Conservation (phyloP, 257 asterid genomes). For the Solanum megistacrolobum region DNA sequence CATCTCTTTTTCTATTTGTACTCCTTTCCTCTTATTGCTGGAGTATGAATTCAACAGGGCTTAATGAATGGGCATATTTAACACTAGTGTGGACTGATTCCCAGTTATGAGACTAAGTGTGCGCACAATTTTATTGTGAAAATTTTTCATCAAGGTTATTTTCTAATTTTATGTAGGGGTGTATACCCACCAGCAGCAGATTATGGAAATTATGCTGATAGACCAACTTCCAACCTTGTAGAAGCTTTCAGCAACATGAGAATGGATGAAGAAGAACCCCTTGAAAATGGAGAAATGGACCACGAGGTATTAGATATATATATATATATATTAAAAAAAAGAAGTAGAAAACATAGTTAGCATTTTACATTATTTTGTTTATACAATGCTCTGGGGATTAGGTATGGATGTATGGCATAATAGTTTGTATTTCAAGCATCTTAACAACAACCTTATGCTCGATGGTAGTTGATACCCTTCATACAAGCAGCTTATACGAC, state of each 20-base stretch:
- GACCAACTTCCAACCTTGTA: constrained; percentile 70
- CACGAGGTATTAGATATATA: constrained; percentile 41
- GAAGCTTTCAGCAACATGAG: constrained; percentile 68
- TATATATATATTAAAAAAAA: neutral
- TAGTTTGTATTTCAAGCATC: neutral
- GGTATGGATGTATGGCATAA: neutral
- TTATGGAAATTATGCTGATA: constrained; percentile 46
- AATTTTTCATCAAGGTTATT: neutral
- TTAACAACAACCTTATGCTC: neutral
- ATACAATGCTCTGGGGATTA: neutral
- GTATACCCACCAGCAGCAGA: constrained; percentile 63
- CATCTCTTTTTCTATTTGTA: neutral
- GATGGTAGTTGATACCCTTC: neutral
- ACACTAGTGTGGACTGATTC: neutral
- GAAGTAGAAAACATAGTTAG: neutral
- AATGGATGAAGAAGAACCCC: constrained; percentile 58
- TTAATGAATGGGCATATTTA: neutral
- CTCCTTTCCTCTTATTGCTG: constrained; percentile 5
- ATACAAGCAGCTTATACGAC: neutral
- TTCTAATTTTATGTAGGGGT: constrained; percentile 39
- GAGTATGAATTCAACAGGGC: neutral
- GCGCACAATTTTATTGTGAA: neutral
- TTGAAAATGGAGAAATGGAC: constrained; percentile 74
- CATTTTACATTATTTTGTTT: neutral
- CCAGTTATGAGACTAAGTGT: neutral